Evolutionary conservation across 257 asterid genomes (phyloP), one percentile per base, ranked within the genome.

Genomic region (Nicotiana paniculata): DNA sequence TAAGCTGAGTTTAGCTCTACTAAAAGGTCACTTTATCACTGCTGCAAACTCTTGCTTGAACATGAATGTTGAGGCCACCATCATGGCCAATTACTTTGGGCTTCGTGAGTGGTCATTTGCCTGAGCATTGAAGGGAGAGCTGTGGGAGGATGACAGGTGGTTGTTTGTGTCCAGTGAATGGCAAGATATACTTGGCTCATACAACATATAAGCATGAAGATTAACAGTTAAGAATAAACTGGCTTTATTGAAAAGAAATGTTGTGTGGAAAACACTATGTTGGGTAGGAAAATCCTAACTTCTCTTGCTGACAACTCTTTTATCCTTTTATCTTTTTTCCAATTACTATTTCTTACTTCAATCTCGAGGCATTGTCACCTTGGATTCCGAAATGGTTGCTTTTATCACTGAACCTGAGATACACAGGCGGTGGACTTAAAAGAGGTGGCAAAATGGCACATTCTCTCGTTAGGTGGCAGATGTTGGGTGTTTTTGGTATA

Each of bases 321-420:
- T 46, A 46, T 12, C 61, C 59, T 70, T 70, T 0, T 39, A n/a
- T 70, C 33, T 35, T n/a, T 39, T 70, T 11, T 70, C 77, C 33
- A n/a, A 11, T 3, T 5, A 43, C 12, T 11, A 46, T 24, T 46
- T 72, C 24, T 72, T 43, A 13, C 13, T 70, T 48, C 77, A 54
- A 70, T 70, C 77, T 70, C n/a, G n/a, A 70, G 77, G 58, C 35
- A n/a, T 70, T 70, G 77, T 69, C 6, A 11, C 37, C 39, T 72
- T 43, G 11, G 21, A 46, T 46, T 46, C 8, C 33, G 37, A 21
- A 59, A 18, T 72, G 59, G 59, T 24, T 43, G 9, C 35, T 11
- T 43, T 43, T 43, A 43, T 43, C 51, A 9, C 12, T 3, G 3
- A 43, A 43, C 51, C 51, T 43, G 51, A 43, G 51, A 9, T 43